Percentiles rank a stretch among this genome's conserved stretches.
Conservation (phyloP, 768 basidiomycete genomes). For the Rhodotorula diobovata region DNA sequence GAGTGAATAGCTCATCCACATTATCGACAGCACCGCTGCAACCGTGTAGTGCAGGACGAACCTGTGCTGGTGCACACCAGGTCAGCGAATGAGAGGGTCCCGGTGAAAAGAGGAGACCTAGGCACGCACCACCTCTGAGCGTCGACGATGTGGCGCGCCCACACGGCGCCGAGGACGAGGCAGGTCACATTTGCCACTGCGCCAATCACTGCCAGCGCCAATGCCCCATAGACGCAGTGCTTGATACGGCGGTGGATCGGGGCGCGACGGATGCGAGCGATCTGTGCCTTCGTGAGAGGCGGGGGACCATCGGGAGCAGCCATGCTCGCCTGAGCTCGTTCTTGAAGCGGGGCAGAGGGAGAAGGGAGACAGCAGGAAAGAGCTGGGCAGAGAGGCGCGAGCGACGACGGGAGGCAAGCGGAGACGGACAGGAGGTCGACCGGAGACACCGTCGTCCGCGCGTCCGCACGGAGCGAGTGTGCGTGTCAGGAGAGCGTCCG, state of each 20-base stretch:
- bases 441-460: too few relatives aligned
- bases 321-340: too few relatives aligned
- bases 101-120: background rate
- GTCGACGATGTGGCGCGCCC: background rate
- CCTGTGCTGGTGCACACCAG: background rate
- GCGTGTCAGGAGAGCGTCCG: too few relatives aligned
- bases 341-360: background rate
- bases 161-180: background rate
- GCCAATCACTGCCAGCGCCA: background rate
- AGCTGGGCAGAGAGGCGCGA: too few relatives aligned
- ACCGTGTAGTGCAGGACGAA: slow-evolving; percentile 16
- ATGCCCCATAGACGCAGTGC: background rate
- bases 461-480: too few relatives aligned
- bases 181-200: background rate
- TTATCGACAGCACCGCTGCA: background rate
- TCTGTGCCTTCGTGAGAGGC: slow-evolving; percentile 10
- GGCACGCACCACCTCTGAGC: background rate
- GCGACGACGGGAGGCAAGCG: too few relatives aligned
- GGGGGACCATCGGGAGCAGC: background rate
- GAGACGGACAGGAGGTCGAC: too few relatives aligned
- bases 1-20: slow-evolving; percentile 8
- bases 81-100: too few relatives aligned
- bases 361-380: background rate
- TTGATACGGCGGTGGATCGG: slow-evolving; percentile 10
- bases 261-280: background rate